Evolutionary conservation across 768 basidiomycete genomes (phyloP), one percentile per base, ranked within the genome.

Genomic region (Rhizopogon salebrosus): DNA sequence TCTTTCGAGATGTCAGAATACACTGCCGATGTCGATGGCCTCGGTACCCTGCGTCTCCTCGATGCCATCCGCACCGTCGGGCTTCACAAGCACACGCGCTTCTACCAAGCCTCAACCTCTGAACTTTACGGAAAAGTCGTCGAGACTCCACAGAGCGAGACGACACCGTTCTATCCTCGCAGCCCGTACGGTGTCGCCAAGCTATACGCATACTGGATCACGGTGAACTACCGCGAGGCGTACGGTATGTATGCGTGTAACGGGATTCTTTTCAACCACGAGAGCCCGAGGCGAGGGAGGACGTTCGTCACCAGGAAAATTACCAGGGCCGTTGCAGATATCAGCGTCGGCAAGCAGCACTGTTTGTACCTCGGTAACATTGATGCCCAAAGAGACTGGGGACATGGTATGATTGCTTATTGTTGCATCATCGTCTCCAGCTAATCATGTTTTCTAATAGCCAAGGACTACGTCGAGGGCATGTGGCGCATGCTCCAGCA

Each of bases 1-100:
- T 97, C 94, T 24, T 98, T 98, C 70, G 95, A 98, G 71, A 95
- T 98, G 92, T 92, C 95, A 23, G 95, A 98, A 72, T 98, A 98
- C 75, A 98, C 95, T 0, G 94, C 91, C 48, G 95, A 98, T 64
- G 95, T 98, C 45, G 95, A 98, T 62, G 95, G 87, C 7, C 79
- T 98, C 37, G 95, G 95, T 50, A 98, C 95, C 6, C 83, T 98
- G 43, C 91, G 95, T 60, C 82, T 98, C 54, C 87, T 98, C 53
- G 95, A 98, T 63, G 95, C 95, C 51, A 85, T 98, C 69, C 85
- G 95, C 38, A 98, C 95, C 7, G 94, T 92, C 68, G 95, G 95
- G 4, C 82, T 98, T 54, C 90, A 95, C 67, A 85, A 89, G 62
- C 89, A 95, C 72, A 80, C 92, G 62, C 85, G 90, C 42, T 98